Conservation (phyloP, 352 stramenopile species). For the Thalassiosira hispida region DNA sequence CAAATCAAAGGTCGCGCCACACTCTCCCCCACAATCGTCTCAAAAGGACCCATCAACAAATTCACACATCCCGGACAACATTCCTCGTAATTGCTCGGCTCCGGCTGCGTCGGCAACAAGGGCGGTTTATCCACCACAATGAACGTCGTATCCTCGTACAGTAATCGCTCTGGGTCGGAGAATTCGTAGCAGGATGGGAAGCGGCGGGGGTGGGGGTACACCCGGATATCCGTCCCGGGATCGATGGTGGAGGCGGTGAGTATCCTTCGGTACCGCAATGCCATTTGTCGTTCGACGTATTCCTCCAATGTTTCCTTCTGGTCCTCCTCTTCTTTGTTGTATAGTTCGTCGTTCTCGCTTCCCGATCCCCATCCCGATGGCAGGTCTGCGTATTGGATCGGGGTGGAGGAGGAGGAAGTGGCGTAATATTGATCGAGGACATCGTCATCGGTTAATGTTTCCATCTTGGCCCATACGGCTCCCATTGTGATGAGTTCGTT, state of each 20-base stretch:
- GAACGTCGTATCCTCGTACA: slow-evolving; percentile 85
- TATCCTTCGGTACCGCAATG: slow-evolving; percentile 72
- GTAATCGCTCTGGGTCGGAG: slow-evolving; percentile 44
- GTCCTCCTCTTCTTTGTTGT: slow-evolving; percentile 28
- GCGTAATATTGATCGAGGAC: slow-evolving; percentile 73
- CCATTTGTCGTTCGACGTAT: slow-evolving; percentile 71
- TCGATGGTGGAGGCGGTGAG: slow-evolving; percentile 65
- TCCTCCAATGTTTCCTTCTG: slow-evolving; percentile 64
- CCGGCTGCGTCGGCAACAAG: slow-evolving; percentile 83
- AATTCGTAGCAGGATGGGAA: slow-evolving; percentile 81
- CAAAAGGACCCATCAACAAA: slow-evolving; percentile 75
- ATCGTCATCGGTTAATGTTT: slow-evolving; percentile 78
- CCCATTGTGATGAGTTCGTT: slow-evolving; percentile 79
- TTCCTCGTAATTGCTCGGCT: slow-evolving; percentile 84
- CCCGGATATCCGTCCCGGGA: slow-evolving; percentile 75
- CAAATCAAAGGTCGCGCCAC: slow-evolving; percentile 75
- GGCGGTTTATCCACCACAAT: slow-evolving; percentile 84
- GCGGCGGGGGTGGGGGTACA: slow-evolving; percentile 77
- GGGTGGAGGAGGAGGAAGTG: slow-evolving; percentile 11
- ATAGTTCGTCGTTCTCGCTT: slow-evolving; percentile 18
- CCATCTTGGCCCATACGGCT: slow-evolving; percentile 82
- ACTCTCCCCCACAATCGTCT: slow-evolving; percentile 60
- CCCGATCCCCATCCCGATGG: slow-evolving; percentile 62
- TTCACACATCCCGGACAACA: slow-evolving; percentile 80
- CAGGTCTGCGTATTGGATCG: slow-evolving; percentile 70